Evolutionary conservation across 176 grass and related monocot genomes (phyloP), one percentile per base, ranked within the genome.

Genomic region (Coix lacrymajobi): DNA sequence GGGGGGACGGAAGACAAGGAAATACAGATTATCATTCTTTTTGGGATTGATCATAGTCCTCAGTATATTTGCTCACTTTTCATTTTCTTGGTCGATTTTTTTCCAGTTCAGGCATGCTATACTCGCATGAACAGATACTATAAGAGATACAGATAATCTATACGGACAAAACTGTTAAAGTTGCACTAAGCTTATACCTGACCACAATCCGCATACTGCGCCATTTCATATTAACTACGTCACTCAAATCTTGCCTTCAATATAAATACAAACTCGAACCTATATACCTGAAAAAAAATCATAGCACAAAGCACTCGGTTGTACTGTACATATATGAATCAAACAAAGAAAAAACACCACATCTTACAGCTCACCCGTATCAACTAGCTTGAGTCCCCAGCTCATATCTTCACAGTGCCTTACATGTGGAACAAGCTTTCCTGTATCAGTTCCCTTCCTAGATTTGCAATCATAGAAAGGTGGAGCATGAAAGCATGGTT

Each of bases 361-460:
- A 78, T 75, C 77, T 84, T 86, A 97, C 65, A 44, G 83, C 34
- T 92, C 69, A 85, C 12, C 85, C 70, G 66, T 48, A 79, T 95
- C 87, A 14, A 98, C 89, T 71, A 98, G 36, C 84, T 98, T 93
- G 40, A 98, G 79, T 8, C 96, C 96, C 93, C 96, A 95, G 69
- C 91, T 95, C 77, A 98, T 88, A 69, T 98, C 96, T 84, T 93
- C 87, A 78, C 96, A 98, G 76, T 98, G 96, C 64, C 65, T 93
- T 73, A 98, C 87, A 95, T 98, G 83, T 0, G 96, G 93, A 32
- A 98, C 93, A 83, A 98, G 32, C 36, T 77, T 88, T 22, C 96
- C 96, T 17, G 87, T 95, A 79, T 93, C 96, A 75, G 52, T 22
- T 46, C 93, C 89, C 78, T 3, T 83, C 85, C 91, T 93, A 41